phyloP scores from a whole-genome alignment of 352 stramenopile species.

The Globisporangium acanthophoron region DNA sequence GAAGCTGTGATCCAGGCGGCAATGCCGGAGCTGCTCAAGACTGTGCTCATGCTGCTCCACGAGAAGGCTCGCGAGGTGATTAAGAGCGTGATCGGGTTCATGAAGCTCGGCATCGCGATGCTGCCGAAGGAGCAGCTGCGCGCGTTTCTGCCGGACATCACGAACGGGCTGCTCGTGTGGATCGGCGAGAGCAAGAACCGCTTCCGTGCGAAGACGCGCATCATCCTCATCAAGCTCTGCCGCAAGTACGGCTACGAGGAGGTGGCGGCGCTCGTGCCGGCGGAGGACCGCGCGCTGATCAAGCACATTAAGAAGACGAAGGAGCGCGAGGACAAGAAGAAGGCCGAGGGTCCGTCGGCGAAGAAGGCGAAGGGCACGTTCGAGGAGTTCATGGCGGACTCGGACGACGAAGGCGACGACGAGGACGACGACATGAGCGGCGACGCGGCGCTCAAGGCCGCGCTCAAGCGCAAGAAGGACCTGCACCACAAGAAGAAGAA shows the following conservation, averaged over 20 bases:
- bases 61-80: slow-evolving; percentile 95
- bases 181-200: slow-evolving; percentile 93
- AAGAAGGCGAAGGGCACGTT: slow-evolving; percentile 53
- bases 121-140: slow-evolving; percentile 87
- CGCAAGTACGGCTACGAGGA: slow-evolving; percentile 92
- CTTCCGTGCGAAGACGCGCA: slow-evolving; percentile 94
- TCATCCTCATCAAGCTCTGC: slow-evolving; percentile 95
- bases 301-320: slow-evolving; percentile 96
- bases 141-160: slow-evolving; percentile 88
- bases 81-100: slow-evolving; percentile 95
- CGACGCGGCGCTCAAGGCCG: slow-evolving; percentile 75
- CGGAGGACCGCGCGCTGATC: slow-evolving; percentile 89
- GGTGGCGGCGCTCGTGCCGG: slow-evolving; percentile 85
- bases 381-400: slow-evolving; percentile 81
- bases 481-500: slow-evolving; percentile 69
- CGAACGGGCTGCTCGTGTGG: slow-evolving; percentile 90
- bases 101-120: slow-evolving; percentile 93
- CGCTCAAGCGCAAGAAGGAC: slow-evolving; percentile 76
- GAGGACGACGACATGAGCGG: slow-evolving; percentile 39
- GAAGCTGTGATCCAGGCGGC: slow-evolving; percentile 58
- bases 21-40: slow-evolving; percentile 89
- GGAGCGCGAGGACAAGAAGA: slow-evolving; percentile 87
- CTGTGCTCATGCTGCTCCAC: slow-evolving; percentile 90
- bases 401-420: slow-evolving; percentile 76
- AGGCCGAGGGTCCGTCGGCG: slow-evolving; percentile 55